phyloP scores from a whole-genome alignment of 1,284 basidiomycete species.

The Tilletiopsis washingtonensis region DNA sequence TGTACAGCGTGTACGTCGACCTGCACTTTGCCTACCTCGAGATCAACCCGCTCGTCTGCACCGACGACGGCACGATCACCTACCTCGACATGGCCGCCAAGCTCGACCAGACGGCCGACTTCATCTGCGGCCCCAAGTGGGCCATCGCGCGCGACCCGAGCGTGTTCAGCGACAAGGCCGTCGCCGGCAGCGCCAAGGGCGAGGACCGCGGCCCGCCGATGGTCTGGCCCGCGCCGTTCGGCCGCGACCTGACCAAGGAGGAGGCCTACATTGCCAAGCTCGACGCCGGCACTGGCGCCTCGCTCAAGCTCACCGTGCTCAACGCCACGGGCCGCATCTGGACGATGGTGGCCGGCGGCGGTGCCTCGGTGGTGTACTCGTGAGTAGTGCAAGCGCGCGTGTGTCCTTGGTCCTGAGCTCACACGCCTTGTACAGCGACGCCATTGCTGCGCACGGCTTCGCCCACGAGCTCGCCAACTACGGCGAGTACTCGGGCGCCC shows the following conservation, averaged over 20 bases:
- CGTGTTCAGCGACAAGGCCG: slow-evolving; percentile 53
- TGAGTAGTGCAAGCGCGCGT: slow-evolving; percentile 9
- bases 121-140: slow-evolving; percentile 97
- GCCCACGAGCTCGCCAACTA: slow-evolving; percentile 98
- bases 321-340: slow-evolving; percentile 91
- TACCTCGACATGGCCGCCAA: slow-evolving; percentile 99
- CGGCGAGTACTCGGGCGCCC: slow-evolving; percentile 98
- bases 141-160: slow-evolving; percentile 86
- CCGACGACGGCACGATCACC: slow-evolving; percentile 77
- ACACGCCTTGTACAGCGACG: slow-evolving; percentile 60
- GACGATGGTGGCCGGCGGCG: slow-evolving; percentile 96
- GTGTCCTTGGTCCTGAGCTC: neutral
- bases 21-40: slow-evolving; percentile 82
- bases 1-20: slow-evolving; percentile 96
- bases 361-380: slow-evolving; percentile 66
- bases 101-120: slow-evolving; percentile 93
- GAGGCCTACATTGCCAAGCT: slow-evolving; percentile 99
- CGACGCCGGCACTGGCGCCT: slow-evolving; percentile 92
- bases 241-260: slow-evolving; percentile 94
- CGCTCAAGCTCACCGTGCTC: slow-evolving; percentile 92
- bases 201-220: slow-evolving; percentile 73
- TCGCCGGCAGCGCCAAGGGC: slow-evolving; percentile 50
- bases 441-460: slow-evolving; percentile 92
- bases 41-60: slow-evolving; percentile 95
- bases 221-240: slow-evolving; percentile 95